Conservation (phyloP, 2,329 filamentous ascomycete genomes). For the Penicillium sp. region DNA sequence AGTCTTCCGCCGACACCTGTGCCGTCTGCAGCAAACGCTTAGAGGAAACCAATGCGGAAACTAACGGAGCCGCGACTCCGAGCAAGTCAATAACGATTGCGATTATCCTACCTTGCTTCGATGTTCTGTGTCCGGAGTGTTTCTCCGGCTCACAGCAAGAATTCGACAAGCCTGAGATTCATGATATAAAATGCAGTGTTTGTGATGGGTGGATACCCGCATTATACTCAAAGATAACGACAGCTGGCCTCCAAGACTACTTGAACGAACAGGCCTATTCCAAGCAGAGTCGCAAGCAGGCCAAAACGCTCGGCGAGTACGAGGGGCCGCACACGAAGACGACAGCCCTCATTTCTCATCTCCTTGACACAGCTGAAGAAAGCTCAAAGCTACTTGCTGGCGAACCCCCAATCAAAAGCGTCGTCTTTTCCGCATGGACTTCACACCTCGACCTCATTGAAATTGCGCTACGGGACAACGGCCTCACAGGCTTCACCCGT, state of each 20-base stretch:
- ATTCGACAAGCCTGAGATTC: constrained; percentile 52
- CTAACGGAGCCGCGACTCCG: constrained; percentile 57
- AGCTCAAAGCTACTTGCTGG: constrained; percentile 53
- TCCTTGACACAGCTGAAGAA: constrained; percentile 68
- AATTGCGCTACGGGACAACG: constrained; percentile 69
- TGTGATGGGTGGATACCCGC: constrained; percentile 70
- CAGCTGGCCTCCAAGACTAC: constrained; percentile 57
- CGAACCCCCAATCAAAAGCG: constrained; percentile 83
- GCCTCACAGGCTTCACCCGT: constrained; percentile 68
- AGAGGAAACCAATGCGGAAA: constrained; percentile 55
- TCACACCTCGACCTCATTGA: constrained; percentile 91
- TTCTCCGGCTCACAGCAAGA: constrained; percentile 64
- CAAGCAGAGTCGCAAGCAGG: constrained; percentile 58
- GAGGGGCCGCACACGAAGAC: constrained; percentile 92
- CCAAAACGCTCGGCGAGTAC: constrained; percentile 71
- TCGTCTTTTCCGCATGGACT: constrained; percentile 97
- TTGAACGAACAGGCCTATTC: constrained; percentile 62
- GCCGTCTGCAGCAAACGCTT: constrained; percentile 71
- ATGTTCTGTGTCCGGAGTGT: constrained; percentile 80
- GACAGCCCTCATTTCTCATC: constrained; percentile 74
- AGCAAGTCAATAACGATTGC: constrained; percentile 56
- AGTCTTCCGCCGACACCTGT: constrained; percentile 79
- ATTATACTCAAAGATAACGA: constrained; percentile 71
- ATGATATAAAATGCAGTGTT: constrained; percentile 65
- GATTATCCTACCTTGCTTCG: constrained; percentile 84